phyloP scores from a whole-genome alignment of 2,329 filamentous ascomycete genomes.

The Aureobasidium zeae region DNA sequence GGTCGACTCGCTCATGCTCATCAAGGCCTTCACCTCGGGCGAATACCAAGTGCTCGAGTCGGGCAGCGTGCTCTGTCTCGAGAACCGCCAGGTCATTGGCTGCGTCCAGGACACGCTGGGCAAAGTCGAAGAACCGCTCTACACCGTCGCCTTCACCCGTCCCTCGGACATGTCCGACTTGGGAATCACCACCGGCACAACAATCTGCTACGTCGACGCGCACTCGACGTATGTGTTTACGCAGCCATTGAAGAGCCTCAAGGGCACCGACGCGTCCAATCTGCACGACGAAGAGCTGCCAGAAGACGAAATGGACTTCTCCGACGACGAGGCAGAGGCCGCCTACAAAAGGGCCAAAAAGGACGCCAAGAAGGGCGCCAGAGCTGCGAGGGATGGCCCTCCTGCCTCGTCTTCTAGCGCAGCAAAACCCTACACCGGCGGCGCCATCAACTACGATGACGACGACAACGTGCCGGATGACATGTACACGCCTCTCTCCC shows the following conservation, averaged over 20 bases:
- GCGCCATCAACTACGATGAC: constrained; percentile 34
- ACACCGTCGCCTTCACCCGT: constrained; percentile 68
- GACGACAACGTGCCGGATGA: constrained; percentile 35
- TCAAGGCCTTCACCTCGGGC: constrained; percentile 69
- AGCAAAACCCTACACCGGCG: constrained; percentile 18
- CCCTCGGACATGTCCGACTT: constrained; percentile 57
- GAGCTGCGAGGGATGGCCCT: constrained; percentile 13
- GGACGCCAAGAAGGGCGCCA: constrained; percentile 25
- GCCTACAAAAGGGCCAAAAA: constrained; percentile 30
- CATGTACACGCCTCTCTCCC: constrained; percentile 40
- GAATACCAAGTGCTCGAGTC: constrained; percentile 78
- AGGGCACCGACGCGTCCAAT: constrained; percentile 90
- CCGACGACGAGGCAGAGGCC: constrained; percentile 89
- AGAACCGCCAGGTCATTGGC: constrained; percentile 67
- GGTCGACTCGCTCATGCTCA: constrained; percentile 68
- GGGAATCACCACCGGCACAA: constrained; percentile 58
- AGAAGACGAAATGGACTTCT: constrained; percentile 86
- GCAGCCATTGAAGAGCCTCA: constrained; percentile 64
- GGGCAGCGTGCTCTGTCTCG: constrained; percentile 73
- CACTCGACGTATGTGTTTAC: constrained; percentile 84
- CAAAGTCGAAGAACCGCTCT: constrained; percentile 74
- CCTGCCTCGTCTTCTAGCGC: neutral
- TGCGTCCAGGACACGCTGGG: constrained; percentile 77
- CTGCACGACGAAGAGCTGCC: constrained; percentile 84
- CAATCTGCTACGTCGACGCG: constrained; percentile 68